Evolutionary conservation across 2,329 filamentous ascomycete species (phyloP).

Genomic region (Berkeleyomyces rouxiae): DNA sequence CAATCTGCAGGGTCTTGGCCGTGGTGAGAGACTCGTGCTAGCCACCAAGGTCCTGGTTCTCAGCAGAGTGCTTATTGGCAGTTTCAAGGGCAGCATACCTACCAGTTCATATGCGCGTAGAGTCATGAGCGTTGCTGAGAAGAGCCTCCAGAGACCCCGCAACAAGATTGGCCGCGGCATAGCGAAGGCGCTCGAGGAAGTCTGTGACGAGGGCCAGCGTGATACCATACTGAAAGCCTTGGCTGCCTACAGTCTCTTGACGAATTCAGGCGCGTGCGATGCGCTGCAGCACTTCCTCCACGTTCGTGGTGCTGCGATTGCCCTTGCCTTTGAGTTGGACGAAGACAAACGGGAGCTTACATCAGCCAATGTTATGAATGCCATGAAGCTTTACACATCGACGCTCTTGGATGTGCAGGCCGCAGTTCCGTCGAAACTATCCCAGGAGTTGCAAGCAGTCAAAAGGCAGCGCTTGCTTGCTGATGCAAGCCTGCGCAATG

Average conservation of each 20-base stretch:
- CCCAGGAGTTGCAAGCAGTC: conserved; percentile 49
- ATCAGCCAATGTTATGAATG: conserved; percentile 38
- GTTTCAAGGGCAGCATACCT: conserved; percentile 36
- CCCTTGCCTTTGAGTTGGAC: conserved; percentile 37
- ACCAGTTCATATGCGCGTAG: conserved; percentile 20
- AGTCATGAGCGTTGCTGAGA: conserved; percentile 43
- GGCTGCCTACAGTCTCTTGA: conserved; percentile 66
- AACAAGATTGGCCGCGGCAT: conserved; percentile 49
- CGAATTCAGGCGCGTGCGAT: conserved; percentile 63
- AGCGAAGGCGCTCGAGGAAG: conserved; percentile 49
- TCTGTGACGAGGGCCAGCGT: conserved; percentile 32
- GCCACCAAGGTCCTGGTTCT: conserved; percentile 61
- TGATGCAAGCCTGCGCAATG: conserved; percentile 46
- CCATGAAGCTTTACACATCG: conserved; percentile 55
- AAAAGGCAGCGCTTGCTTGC: conserved; percentile 56
- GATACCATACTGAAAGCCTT: conserved; percentile 53
- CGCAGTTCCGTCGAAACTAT: conserved; percentile 55
- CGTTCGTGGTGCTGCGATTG: conserved; percentile 53
- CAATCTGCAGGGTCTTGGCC: conserved; percentile 18
- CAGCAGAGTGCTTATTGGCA: conserved; percentile 57
- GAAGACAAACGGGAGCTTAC: conserved; percentile 26
- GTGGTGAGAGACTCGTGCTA: conserved; percentile 36
- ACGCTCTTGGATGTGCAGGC: conserved; percentile 65
- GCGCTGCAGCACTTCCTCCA: conserved; percentile 64
- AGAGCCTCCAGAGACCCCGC: conserved; percentile 44